Base-by-base conservation (phyloP, 192 early-diverging fungal species). In the Funneliformis geosporum region DNA sequence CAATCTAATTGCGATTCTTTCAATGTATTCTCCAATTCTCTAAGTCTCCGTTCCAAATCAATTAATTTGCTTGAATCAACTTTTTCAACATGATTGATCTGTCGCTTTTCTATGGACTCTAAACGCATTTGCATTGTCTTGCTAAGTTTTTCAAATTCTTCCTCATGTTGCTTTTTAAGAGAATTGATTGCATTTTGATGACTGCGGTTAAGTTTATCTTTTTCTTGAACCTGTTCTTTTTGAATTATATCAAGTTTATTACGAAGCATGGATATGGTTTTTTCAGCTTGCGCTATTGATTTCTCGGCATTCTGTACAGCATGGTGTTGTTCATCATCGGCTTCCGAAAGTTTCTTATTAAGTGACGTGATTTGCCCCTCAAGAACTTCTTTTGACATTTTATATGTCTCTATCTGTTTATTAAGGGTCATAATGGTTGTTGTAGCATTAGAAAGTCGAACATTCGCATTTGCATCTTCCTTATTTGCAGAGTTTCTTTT, bases 321-420 rank as follows among this genome's bases (percentile, higher is more conserved):
- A 2, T 23, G 18, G n/a, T 73, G 71, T 33, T 73, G 71, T 38
- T 50, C 12, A 42, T 10, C 38, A 18, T 74, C 73, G 21, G 44
- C 27, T 5, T 25, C 47, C 28, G 73, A 47, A 27, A 74, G 28
- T 3, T 60, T 47, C 38, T 74, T 74, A 8, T 47, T 55, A 38
- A 74, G 47, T 6, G 73, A 16, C 8, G 47, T 25, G 25, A 59
- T 47, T 74, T 74, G 47, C 28, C 33, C 14, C 33, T 66, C 64
- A 28, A 66, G 64, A 12, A 33, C 64, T 18, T 28, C 27, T 5
- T 66, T 25, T 18, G 40, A 73, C 18, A 10, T 5, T n/a, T 74
- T 69, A n/a, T 69, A 39, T 43, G 42, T 69, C 7, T 69, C 39
- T 43, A 69, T 28, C 40, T 73, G 42, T 73, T 73, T 43, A 27